Evolutionary conservation across 2,329 filamentous ascomycete genomes (phyloP), one percentile per base, ranked within the genome.

Genomic region (Colletotrichum trifolii): DNA sequence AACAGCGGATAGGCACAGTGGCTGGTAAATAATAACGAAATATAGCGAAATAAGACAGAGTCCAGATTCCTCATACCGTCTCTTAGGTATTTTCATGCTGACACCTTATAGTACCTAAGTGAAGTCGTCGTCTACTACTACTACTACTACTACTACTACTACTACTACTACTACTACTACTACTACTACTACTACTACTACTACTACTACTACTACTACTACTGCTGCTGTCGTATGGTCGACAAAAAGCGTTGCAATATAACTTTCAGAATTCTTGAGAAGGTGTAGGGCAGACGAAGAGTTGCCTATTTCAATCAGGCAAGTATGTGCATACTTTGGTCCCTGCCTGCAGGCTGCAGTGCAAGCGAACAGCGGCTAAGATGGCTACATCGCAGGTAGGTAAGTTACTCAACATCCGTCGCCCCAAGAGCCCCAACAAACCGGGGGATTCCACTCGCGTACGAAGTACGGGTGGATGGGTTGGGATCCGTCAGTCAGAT

Each of bases 361-460:
- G 35, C 47, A 43, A 57, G 46, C 13, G 35, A 47, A 17, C 36
- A 47, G 63, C 58, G 58, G 63, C 47, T 45, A 48, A 34, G 40
- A 53, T 47, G 58, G 40, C 58, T 55, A 15, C 40, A 46, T 36
- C 34, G 13, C 45, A 45, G 39, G 35, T 34, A 54, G 17, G 17
- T 17, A 25, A 25, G 25, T 25, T 25, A 25, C 58, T 66, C 58
- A 66, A 66, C 63, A 66, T 45, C 63, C 46, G 47, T 52, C 53
- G 52, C 56, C 48, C 52, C n/a, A 53, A 35, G 33, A 42, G 45
- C 58, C 62, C 59, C 63, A 66, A 66, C 58, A 66, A 56, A 57
- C 35, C 46, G 36, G 34, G 25, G 10, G 61, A 46, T 65, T 47
- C 58, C 62, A 65, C 58, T 62, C 42, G 39, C 42, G 8, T 38